Conservation (phyloP, 2,329 filamentous ascomycete genomes). For the Fusarium continuum region DNA sequence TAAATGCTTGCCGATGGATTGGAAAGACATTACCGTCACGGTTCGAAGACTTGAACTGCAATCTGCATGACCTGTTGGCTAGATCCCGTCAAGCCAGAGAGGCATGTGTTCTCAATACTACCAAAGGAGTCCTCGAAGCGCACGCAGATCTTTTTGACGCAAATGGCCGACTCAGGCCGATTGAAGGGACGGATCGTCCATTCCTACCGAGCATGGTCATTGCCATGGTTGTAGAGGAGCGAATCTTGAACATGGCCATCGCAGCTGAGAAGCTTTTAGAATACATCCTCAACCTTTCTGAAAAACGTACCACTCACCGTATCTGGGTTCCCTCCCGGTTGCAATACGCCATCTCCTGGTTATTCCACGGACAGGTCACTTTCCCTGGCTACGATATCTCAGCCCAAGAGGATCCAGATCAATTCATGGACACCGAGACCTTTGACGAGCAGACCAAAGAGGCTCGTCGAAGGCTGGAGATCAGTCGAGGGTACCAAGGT, state of each 20-base stretch:
- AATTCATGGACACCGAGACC: slow-evolving; percentile 38
- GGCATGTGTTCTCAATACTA: slow-evolving; percentile 47
- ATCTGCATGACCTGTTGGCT: slow-evolving; percentile 37
- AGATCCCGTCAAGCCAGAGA: slow-evolving; percentile 43
- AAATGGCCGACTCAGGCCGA: slow-evolving; percentile 48
- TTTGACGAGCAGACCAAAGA: slow-evolving; percentile 47
- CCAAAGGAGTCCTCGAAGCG: slow-evolving; percentile 51
- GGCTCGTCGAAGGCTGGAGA: slow-evolving; percentile 49
- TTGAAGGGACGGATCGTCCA: slow-evolving; percentile 36
- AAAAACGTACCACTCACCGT: slow-evolving; percentile 46
- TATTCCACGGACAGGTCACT: slow-evolving; percentile 38
- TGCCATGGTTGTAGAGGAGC: slow-evolving; percentile 59
- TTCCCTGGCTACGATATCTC: slow-evolving; percentile 36
- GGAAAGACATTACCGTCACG: slow-evolving; percentile 30
- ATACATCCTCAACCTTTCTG: slow-evolving; percentile 50
- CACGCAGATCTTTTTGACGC: slow-evolving; percentile 55
- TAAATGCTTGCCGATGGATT: slow-evolving; percentile 47
- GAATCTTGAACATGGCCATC: slow-evolving; percentile 43
- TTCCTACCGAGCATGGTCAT: slow-evolving; percentile 53
- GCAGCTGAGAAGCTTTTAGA: slow-evolving; percentile 50
- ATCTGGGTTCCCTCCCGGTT: slow-evolving; percentile 56
- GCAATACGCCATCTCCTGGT: slow-evolving; percentile 52
- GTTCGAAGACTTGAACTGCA: slow-evolving; percentile 33
- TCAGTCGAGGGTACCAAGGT: slow-evolving; percentile 44
- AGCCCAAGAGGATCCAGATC: slow-evolving; percentile 18